Conservation (phyloP, 805 yeast species). For the Saccharomycopsis javanensis region DNA sequence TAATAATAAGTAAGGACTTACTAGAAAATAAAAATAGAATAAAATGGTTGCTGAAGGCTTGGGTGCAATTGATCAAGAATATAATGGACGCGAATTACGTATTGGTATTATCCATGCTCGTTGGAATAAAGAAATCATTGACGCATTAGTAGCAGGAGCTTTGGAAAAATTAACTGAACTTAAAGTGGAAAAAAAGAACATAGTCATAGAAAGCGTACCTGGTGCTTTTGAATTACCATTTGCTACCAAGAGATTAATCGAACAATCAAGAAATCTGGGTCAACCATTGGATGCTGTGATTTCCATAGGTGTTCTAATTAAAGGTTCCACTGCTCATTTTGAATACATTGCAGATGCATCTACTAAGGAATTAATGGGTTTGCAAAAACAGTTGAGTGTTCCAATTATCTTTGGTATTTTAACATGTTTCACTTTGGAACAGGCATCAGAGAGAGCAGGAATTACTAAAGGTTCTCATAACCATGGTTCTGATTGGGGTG, state of each 20-base stretch:
- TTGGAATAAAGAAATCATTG: slow-evolving; percentile 79
- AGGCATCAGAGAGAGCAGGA: slow-evolving; percentile 90
- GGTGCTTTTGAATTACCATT: slow-evolving; percentile 92
- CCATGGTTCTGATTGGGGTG: slow-evolving; percentile 98
- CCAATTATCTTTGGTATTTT: slow-evolving; percentile 92
- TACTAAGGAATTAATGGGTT: slow-evolving; percentile 72
- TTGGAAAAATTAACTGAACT: slow-evolving; percentile 44
- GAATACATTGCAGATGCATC: slow-evolving; percentile 93
- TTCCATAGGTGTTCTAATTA: slow-evolving; percentile 89
- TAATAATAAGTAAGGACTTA: not conserved
- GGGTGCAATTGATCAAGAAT: slow-evolving; percentile 58
- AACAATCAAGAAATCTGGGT: slow-evolving; percentile 31
- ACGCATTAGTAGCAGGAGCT: slow-evolving; percentile 74
- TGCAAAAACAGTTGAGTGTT: slow-evolving; percentile 56
- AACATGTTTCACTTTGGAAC: slow-evolving; percentile 89
- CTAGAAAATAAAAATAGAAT: not conserved
- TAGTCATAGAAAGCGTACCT: slow-evolving; percentile 78
- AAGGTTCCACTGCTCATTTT: slow-evolving; percentile 97
- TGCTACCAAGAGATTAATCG: slow-evolving; percentile 51
- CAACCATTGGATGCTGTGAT: slow-evolving; percentile 71
- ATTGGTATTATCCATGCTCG: slow-evolving; percentile 92
- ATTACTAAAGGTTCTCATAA: slow-evolving; percentile 62
- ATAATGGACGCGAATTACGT: slow-evolving; percentile 59
- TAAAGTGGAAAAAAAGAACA: slow-evolving; percentile 70
- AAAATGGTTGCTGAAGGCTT: slow-evolving; percentile 44